These are phyloP conservation scores for Setaria italica DNA, from an alignment of 202 grass and related monocot genomes.

Conservation along the genomic window DNA sequence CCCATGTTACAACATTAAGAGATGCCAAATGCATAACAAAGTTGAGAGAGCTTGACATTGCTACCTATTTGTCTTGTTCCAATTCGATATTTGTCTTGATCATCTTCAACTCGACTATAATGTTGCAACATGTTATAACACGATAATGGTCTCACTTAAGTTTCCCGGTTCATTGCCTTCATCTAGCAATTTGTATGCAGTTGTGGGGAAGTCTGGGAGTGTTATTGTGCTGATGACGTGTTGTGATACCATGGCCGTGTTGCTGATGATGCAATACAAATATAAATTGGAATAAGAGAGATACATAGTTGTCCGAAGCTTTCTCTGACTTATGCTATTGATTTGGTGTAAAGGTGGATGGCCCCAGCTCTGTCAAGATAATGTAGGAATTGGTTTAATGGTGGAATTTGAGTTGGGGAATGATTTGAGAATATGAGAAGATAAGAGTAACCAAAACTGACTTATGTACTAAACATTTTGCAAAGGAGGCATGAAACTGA, in stretches of 20 bases:
- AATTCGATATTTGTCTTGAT: slow-evolving; percentile 2
- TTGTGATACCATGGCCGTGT: neutral
- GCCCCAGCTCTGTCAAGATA: neutral
- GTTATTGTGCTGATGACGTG: slow-evolving; percentile 14
- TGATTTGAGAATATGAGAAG: neutral
- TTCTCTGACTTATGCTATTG: neutral
- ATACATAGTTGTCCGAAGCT: neutral
- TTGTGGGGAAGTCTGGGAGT: neutral
- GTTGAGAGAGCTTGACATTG: neutral
- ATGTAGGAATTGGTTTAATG: neutral
- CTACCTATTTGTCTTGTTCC: slow-evolving; percentile 3
- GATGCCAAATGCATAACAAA: neutral
- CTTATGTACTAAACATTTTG: neutral
- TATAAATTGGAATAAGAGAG: neutral
- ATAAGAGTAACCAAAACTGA: no score
- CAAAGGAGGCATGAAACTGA: slow-evolving; percentile 5
- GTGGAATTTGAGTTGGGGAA: neutral
- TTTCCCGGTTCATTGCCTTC: neutral
- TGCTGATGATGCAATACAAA: neutral
- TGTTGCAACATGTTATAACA: neutral
- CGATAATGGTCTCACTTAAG: neutral
- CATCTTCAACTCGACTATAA: slow-evolving; percentile 2
- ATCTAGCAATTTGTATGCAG: neutral
- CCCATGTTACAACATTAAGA: neutral
- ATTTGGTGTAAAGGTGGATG: neutral